Base-by-base conservation (phyloP, 208 protist species). In the Kentomonas sorsogonicus region DNA sequence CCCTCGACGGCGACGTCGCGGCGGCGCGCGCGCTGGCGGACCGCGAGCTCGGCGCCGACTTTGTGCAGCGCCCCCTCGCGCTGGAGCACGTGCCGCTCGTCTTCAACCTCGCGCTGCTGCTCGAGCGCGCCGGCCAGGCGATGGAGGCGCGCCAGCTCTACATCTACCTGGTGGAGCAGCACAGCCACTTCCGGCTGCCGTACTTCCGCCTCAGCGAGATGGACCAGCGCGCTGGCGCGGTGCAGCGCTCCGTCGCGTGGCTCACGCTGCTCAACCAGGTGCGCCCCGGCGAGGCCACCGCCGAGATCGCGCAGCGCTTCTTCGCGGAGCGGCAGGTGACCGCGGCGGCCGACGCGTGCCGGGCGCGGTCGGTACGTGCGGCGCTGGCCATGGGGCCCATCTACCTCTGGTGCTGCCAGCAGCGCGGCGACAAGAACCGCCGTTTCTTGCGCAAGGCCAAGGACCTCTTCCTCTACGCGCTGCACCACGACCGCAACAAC, bases 71-170 rank as follows among this genome's bases (percentile, higher is more conserved):
- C 15, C 41, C 26, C 6, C 27, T 87, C 13, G 59, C 61, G 38
- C 69, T 80, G 2, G 43, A 40, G 39, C 69, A 89, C 56, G 71
- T 94, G 27, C 87, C 87, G 26, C 53, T 94, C 20, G 54, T 94
- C 22, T 94, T 79, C 72, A 94, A 94, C 59, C 48, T 90, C 27
- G 87, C 79, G 11, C 59, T 88, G 15, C 72, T 89, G n/a, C 55
- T 69, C 10, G 83, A 94, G 66, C 33, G 60, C 64, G 25, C 20
- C 4, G 83, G 89, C 36, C n/a, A 44, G 29, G 47, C 48, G 15
- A 53, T 34, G 3, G 58, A 75, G 22, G 72, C 87, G 23, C 55
- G 74, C 30, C 63, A 83, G 60, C 71, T 91, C 7, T 91, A 94
- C 65, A 69, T 80, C 31, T 82, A 79, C 60, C 78, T 94, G 18